Evolutionary conservation across 2,329 filamentous ascomycete species (phyloP), one percentile per base, ranked within the genome.

Genomic region (Xylariaceae sp.): DNA sequence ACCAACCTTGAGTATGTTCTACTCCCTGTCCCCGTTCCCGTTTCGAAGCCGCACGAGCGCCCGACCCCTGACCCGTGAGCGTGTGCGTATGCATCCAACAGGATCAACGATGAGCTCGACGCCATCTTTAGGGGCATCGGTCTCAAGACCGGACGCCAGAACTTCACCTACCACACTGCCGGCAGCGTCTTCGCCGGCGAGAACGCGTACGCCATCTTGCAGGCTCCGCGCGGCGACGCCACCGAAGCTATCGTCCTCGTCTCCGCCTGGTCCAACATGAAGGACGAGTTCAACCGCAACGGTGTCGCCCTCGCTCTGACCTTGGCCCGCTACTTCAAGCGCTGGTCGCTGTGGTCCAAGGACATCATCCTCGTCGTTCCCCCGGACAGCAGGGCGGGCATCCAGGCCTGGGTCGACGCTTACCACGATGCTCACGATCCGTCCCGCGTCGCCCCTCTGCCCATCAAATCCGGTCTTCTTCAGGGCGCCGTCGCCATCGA

Each of bases 321-420:
- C 0, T 71, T 99, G 58, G 89, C 90, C 27, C 83, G 94, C 58
- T 99, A 99, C 71, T 97, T 99, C 73, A 96, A 95, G 70, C 83
- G 87, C 59, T 99, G 94, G 94, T 96, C 90, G 46, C 78, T 99
- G 27, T 99, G 94, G 94, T 96, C 91, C 51, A 99, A 99, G 70
- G 94, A 99, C 67, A 96, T 99, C 58, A 92, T 99, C 51, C 83
- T 99, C 59, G 72, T 99, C 6, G 80, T 99, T 42, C 85, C 94
- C 0, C 86, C 89, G 0, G 94, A 99, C 69, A 95, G 90, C 67
- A 87, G 85, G 51, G 87, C 89, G 11, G 94, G 92, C 1, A 89
- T 90, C 0, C 91, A 97, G 66, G 94, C 94, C 19, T 99, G 94
- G 94, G 89, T 96, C 9, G 91, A 96, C 64, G 94, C 94, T 1